These are phyloP conservation scores for Colletotrichum lentis DNA, from an alignment of 2,329 filamentous ascomycete genomes.

Conservation along the genomic window DNA sequence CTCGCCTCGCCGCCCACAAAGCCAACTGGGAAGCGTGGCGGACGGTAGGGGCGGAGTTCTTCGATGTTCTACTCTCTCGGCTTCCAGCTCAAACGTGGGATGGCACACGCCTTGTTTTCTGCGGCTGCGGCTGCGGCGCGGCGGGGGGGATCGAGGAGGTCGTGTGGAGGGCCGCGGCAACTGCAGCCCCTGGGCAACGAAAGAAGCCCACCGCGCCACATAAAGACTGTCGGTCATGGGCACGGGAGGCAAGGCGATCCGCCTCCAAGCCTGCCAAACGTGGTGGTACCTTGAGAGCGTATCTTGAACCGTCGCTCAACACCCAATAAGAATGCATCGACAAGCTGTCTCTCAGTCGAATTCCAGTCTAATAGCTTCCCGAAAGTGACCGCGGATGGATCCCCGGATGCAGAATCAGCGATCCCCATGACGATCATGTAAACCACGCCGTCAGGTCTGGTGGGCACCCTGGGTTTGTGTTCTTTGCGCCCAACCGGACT, in stretches of 20 bases:
- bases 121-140: conserved; percentile 3
- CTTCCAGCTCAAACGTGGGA: conserved; percentile 10
- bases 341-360: neutral
- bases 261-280: neutral
- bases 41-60: conserved; percentile 16
- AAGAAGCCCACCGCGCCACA: neutral
- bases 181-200: neutral
- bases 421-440: conserved; percentile 6
- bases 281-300: neutral
- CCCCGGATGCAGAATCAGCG: conserved; percentile 22
- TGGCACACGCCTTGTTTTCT: conserved; percentile 17
- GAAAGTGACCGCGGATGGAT: conserved; percentile 12
- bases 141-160: neutral
- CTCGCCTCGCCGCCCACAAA: neutral
- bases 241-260: conserved; percentile 5
- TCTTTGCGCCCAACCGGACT: neutral
- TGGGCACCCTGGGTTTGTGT: neutral
- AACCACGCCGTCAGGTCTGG: neutral
- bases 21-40: conserved; percentile 12
- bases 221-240: neutral
- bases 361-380: conserved; percentile 21
- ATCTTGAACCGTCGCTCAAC: conserved; percentile 6
- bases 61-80: neutral
- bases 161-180: neutral
- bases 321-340: neutral